These are phyloP conservation scores for Sporothrix variecibatus DNA, from an alignment of 2,329 filamentous ascomycete genomes.

Conservation along the genomic window DNA sequence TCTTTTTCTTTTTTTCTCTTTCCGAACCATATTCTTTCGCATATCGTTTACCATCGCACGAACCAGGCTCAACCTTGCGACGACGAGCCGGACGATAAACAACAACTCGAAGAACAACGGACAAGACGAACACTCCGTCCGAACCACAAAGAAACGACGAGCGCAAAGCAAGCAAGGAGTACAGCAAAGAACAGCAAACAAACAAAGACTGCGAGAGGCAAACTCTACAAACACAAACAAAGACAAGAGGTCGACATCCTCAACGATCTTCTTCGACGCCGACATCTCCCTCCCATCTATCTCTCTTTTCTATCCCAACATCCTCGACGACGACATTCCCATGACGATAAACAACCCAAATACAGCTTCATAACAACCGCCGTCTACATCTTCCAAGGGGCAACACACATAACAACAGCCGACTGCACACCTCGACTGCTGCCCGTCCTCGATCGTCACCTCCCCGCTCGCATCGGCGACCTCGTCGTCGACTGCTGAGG, in stretches of 20 bases:
- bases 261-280: background rate
- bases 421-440: background rate
- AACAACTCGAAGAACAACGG: background rate
- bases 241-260: background rate
- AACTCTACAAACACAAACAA: background rate
- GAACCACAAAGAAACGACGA: background rate
- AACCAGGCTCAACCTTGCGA: background rate
- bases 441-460: background rate
- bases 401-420: background rate
- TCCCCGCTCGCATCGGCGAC: constrained; percentile 26
- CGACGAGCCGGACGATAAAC: background rate
- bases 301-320: background rate
- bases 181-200: background rate
- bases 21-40: background rate
- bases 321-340: background rate
- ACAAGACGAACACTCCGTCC: background rate
- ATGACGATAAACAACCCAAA: constrained; percentile 4
- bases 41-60: background rate
- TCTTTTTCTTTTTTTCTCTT: background rate
- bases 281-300: background rate
- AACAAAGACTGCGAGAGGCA: background rate
- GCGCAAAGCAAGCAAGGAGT: background rate
- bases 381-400: background rate
- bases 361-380: background rate
- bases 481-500: constrained; percentile 24